These are phyloP conservation scores for Talaromyces verruculosus DNA, from an alignment of 2,329 filamentous ascomycete species.

Conservation along the genomic window DNA sequence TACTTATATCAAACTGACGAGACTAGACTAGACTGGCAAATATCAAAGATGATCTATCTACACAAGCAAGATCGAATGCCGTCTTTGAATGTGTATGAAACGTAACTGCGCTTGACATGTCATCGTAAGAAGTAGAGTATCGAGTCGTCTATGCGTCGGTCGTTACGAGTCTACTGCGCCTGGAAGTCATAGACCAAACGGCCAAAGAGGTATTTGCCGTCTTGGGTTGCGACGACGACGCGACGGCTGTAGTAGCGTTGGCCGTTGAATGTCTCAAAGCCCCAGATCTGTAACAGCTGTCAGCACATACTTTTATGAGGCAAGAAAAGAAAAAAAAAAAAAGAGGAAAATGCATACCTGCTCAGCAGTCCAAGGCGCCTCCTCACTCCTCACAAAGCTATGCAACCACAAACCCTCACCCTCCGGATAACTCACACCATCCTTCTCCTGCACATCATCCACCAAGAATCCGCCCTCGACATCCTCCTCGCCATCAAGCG, in stretches of 20 bases:
- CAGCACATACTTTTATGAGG: background rate
- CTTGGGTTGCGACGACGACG: conserved; percentile 41
- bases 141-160: background rate
- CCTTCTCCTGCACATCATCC: conserved; percentile 41
- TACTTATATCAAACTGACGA: background rate
- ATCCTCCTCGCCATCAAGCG: conserved; percentile 56
- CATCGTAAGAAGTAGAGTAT: background rate
- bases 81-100: background rate
- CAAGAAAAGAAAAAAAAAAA: no score
- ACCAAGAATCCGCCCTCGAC: conserved; percentile 58
- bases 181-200: conserved; percentile 45
- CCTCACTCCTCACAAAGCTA: conserved; percentile 51
- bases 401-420: conserved; percentile 50
- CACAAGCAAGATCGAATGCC: background rate
- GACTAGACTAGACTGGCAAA: background rate
- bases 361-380: conserved; percentile 55
- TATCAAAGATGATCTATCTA: background rate
- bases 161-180: background rate
- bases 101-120: background rate
- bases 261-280: conserved; percentile 46
- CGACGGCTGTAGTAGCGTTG: conserved; percentile 45
- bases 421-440: conserved; percentile 27
- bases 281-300: conserved; percentile 41
- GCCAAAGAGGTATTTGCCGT: conserved; percentile 35
- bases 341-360: conserved; percentile 42